Evolutionary conservation across 1,284 basidiomycete species (phyloP).

Genomic region (Sanghuangporus weigelae): DNA sequence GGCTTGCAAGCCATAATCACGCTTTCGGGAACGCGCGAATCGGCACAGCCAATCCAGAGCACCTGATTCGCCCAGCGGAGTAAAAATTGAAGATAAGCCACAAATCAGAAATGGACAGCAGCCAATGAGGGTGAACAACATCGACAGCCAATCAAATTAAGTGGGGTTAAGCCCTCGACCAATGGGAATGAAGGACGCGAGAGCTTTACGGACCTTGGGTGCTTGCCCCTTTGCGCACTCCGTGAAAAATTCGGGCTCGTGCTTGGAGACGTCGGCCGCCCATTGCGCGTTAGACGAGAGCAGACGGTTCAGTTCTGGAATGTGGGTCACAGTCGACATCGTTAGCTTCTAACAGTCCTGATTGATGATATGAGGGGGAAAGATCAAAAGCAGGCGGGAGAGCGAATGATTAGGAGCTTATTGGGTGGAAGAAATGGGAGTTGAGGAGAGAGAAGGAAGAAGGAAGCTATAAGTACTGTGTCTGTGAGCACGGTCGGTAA

Average conservation of each 20-base stretch:
- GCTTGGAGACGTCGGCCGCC: slow-evolving; percentile 48
- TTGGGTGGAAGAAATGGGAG: not conserved
- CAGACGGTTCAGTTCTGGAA: slow-evolving; percentile 36
- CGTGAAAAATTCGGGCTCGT: slow-evolving; percentile 62
- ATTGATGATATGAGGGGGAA: not conserved
- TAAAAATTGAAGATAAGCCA: not conserved
- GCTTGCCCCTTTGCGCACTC: slow-evolving; percentile 59
- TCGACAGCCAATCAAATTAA: no score
- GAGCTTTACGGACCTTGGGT: slow-evolving; percentile 50
- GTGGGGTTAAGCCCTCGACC: no score
- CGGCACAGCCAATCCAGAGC: slow-evolving; percentile 72
- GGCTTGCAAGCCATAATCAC: slow-evolving; percentile 50
- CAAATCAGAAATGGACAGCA: not conserved
- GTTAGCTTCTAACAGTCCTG: not conserved
- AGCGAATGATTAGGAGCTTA: not conserved
- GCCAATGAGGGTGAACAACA: not conserved
- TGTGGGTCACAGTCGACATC: slow-evolving; percentile 3
- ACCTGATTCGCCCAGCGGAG: slow-evolving; percentile 32
- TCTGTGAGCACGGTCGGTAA: slow-evolving; percentile 1
- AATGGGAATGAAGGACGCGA: not conserved
- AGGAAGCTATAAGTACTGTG: slow-evolving; percentile 11
- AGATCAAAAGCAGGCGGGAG: not conserved
- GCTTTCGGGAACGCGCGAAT: slow-evolving; percentile 62
- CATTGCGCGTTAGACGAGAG: slow-evolving; percentile 56
- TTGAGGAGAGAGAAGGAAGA: not conserved